These are phyloP conservation scores for Claviceps digitariae DNA, from an alignment of 2,329 filamentous ascomycete genomes.

Conservation along the genomic window DNA sequence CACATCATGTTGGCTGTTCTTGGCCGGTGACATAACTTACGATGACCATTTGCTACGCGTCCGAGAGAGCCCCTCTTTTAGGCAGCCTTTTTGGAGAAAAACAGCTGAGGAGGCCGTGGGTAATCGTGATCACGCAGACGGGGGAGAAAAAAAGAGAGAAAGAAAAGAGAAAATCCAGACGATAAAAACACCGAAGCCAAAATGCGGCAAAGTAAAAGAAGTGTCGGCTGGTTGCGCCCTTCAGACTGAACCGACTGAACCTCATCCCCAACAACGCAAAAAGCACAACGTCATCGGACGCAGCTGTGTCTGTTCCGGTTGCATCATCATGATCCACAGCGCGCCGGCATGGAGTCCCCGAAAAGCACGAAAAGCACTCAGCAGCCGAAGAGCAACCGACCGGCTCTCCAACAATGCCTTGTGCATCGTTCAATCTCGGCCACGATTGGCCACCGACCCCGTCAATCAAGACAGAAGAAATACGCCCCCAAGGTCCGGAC, in stretches of 20 bases:
- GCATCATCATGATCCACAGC: background rate
- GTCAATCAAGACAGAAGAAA: background rate
- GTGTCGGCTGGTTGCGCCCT: too few species aligned
- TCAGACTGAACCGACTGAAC: too few species aligned
- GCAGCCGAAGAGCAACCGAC: too few species aligned
- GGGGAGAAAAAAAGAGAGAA: background rate
- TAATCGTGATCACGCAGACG: background rate
- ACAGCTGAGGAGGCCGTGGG: background rate
- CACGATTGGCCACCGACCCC: background rate
- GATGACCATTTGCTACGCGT: background rate
- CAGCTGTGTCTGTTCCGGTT: too few species aligned
- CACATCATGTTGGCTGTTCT: background rate
- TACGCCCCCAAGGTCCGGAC: background rate
- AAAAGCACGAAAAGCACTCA: background rate
- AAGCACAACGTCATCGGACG: background rate
- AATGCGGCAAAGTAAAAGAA: background rate
- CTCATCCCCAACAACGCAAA: background rate
- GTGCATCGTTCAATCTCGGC: background rate
- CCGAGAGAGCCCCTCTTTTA: background rate
- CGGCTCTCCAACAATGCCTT: background rate
- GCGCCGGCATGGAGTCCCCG: background rate
- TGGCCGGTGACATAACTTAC: background rate
- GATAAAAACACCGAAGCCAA: too few species aligned
- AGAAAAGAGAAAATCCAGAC: too few species aligned
- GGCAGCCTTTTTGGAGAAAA: background rate